Conservation (phyloP, 345 rosid species). For the Lepidium sativum region DNA sequence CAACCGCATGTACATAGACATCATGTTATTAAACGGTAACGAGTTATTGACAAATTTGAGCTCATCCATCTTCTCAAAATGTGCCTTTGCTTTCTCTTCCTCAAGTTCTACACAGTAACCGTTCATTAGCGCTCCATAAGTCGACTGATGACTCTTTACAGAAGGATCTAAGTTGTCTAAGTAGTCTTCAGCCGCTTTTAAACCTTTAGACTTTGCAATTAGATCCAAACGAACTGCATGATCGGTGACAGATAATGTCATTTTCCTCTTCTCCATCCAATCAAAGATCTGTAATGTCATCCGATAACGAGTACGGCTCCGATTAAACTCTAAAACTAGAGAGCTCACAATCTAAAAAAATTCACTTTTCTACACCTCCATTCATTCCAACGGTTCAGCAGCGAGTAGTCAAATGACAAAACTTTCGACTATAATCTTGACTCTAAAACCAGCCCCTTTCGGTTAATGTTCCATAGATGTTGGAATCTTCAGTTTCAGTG, state of each 20-base stretch:
- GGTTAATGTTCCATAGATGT: background rate
- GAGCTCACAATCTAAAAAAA: background rate
- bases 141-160: slow-evolving; percentile 26
- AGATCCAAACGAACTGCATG: slow-evolving; percentile 55
- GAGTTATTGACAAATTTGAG: slow-evolving; percentile 26
- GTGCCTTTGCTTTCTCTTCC: slow-evolving; percentile 46
- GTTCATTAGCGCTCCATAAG: slow-evolving; percentile 59
- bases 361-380: background rate
- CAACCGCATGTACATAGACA: slow-evolving; percentile 46
- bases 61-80: slow-evolving; percentile 51
- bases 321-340: background rate
- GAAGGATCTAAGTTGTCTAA: slow-evolving; percentile 32
- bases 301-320: background rate
- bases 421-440: background rate
- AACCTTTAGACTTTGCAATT: slow-evolving; percentile 47
- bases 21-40: slow-evolving; percentile 51
- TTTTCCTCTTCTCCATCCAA: slow-evolving; percentile 81
- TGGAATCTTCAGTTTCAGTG: background rate
- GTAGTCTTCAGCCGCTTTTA: slow-evolving; percentile 53
- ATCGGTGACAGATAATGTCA: slow-evolving; percentile 36
- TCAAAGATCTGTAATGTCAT: slow-evolving; percentile 38
- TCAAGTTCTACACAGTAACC: slow-evolving; percentile 48
- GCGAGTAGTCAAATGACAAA: background rate
- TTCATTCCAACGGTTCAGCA: background rate
- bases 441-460: background rate